Evolutionary conservation across 1,139 yeast genomes (phyloP), one percentile per base, ranked within the genome.

Genomic region (Yamadazyma taylorii): DNA sequence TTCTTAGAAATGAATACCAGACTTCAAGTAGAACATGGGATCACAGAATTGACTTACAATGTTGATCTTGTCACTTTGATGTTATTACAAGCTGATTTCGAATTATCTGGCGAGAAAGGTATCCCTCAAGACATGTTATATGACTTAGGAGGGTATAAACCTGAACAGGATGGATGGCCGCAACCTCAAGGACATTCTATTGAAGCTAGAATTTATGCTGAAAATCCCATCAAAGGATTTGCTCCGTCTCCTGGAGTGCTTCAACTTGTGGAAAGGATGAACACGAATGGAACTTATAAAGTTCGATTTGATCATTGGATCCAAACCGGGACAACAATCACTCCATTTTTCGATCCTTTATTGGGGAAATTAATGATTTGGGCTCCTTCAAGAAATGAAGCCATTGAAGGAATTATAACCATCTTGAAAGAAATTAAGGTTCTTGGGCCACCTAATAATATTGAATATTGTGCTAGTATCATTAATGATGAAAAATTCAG

Each of bases 21-120:
- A 35, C 49, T 61, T 12, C 67, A 61, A 41, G 67, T 61, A 24
- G 67, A 61, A 36, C 67, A 61, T 43, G 64, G 64, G 16, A 57
- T 61, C 24, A 56, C 66, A 4, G 67, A 62, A 40, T 29, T 58
- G 42, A 53, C 55, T n/a, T 61, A 60, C 38, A 42, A 43, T 15
- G 60, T 61, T 13, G 66, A 61, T 42, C 39, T 61, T 17, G 63
- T 61, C 12, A 50, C 50, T 27, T 39, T 61, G 40, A 61, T 61
- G 65, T 41, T 60, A 8, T 40, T 56, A 24, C 66, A 60, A 44
- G 55, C 61, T 2, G 66, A 56, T 26, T 56, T 41, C 34, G 64
- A 58, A 39, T 34, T 44, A 5, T 28, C 45, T 11, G 54, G 47
- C 2, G 39, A 40, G 19, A 25, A 37, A 10, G 63, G 60, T 4